A percentile compares a stretch with the other conserved stretches of the same genome.
Conservation (phyloP, 2,329 filamentous ascomycete species). For the Aspergillus sp. region DNA sequence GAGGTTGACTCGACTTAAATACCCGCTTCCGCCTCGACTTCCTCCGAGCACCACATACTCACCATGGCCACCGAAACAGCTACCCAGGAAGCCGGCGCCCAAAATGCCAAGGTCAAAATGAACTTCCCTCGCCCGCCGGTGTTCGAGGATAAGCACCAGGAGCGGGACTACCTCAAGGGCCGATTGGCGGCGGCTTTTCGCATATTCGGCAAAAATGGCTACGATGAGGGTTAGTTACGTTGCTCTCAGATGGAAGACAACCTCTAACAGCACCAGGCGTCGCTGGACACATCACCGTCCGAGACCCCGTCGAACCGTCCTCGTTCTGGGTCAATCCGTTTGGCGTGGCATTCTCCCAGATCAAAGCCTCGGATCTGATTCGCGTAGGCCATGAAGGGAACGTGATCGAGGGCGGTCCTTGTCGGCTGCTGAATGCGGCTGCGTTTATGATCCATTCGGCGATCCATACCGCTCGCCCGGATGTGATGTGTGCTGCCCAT, state of each 20-base stretch:
- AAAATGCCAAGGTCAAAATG: constrained; percentile 24
- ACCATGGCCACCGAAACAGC: constrained; percentile 4
- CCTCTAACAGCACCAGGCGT: constrained; percentile 35
- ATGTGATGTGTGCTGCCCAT: constrained; percentile 47
- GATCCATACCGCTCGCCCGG: constrained; percentile 47
- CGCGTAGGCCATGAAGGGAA: constrained; percentile 53
- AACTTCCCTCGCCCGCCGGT: constrained; percentile 24
- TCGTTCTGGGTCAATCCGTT: constrained; percentile 62
- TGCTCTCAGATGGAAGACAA: not conserved
- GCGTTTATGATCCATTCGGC: constrained; percentile 45
- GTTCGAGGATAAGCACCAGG: constrained; percentile 35
- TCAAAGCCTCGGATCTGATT: constrained; percentile 59
- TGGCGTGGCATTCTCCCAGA: constrained; percentile 51
- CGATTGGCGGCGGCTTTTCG: constrained; percentile 48
- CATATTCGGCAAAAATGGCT: constrained; percentile 49
- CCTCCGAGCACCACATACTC: constrained; percentile 11
- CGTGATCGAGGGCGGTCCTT: constrained; percentile 52
- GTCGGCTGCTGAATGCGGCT: constrained; percentile 38
- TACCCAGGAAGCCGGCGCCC: constrained; percentile 15
- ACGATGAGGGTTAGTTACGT: constrained; percentile 36
- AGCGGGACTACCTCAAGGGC: constrained; percentile 47
- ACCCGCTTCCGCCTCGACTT: constrained; percentile 2
- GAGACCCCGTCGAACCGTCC: constrained; percentile 50
- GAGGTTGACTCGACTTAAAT: not conserved
- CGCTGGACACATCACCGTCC: constrained; percentile 54